Base-by-base conservation (phyloP, 106 monocot species). In the Amphibolis antarctica region DNA sequence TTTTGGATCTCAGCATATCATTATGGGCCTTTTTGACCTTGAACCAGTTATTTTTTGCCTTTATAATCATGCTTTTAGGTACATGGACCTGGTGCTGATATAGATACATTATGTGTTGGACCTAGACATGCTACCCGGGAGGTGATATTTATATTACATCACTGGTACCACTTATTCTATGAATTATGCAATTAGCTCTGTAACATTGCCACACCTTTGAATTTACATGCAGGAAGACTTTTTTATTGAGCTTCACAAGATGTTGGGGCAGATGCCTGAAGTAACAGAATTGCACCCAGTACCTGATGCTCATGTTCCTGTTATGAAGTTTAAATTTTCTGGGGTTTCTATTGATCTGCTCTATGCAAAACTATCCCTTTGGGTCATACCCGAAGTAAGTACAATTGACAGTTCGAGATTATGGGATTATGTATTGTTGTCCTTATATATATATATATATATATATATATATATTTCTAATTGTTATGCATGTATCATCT, bases 41-140 rank as follows among this genome's bases (percentile, higher is more conserved):
- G 5, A 12, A 10, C 25, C 10, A 3, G 10, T 27, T 30, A 7
- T 65, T 11, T n/a, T 10, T 45, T 27, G 7, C 48, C 6, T 47
- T 47, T 48, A 46, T 25, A 13, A 46, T 63, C 47, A 24, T 63
- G 12, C 47, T 61, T 64, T 0, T 71, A 96, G 96, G 96, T 96
- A 12, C 96, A 96, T 81, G 90, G 96, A 9, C 96, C 96, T 68
- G 89, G 96, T 78, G 96, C 96, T 28, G 96, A 96, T 78, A 96
- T 96, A 29, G 96, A 96, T 58, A 90, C 96, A 29, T 70, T 96
- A 53, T 89, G 86, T 68, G 89, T 96, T 48, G 96, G 86, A n/a
- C 96, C 96, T 58, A 83, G 84, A 63, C 86, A 96, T 74, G 89
- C 90, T 44, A 90, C 86, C 21, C 69, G 96, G 79, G 90, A 86